A percentile compares a stretch with the other conserved stretches of the same genome.
phyloP scores from a whole-genome alignment of 2,329 filamentous ascomycete species.

The Sordariomycetes sp. region DNA sequence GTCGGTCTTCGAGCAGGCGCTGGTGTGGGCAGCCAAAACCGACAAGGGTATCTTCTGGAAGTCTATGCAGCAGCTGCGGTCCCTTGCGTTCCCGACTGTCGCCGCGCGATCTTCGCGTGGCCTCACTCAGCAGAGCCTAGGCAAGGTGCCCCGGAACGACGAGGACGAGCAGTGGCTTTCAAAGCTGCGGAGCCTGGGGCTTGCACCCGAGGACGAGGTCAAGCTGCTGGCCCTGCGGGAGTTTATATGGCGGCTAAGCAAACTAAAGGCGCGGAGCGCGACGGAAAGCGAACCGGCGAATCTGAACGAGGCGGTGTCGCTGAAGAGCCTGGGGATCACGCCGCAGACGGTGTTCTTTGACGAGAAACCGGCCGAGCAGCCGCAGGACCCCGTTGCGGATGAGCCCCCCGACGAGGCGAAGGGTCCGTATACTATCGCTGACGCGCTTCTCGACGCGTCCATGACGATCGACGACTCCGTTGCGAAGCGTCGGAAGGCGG shows the following conservation, averaged over 20 bases:
- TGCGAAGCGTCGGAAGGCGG: slow-evolving; percentile 39
- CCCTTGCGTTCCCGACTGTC: slow-evolving; percentile 47
- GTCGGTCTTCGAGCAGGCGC: slow-evolving; percentile 71
- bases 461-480: slow-evolving; percentile 69
- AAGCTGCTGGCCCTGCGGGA: slow-evolving; percentile 80
- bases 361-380: slow-evolving; percentile 48
- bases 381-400: slow-evolving; percentile 11
- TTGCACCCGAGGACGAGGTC: slow-evolving; percentile 74
- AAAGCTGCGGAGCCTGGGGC: slow-evolving; percentile 72
- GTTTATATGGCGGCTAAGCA: slow-evolving; percentile 81
- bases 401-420: slow-evolving; percentile 22
- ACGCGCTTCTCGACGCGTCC: slow-evolving; percentile 84
- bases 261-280: slow-evolving; percentile 51
- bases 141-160: slow-evolving; percentile 63
- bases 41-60: slow-evolving; percentile 87
- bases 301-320: slow-evolving; percentile 56
- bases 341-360: slow-evolving; percentile 92
- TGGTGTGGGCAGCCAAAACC: slow-evolving; percentile 74
- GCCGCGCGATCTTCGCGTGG: slow-evolving; percentile 46
- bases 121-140: slow-evolving; percentile 44
- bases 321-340: slow-evolving; percentile 67
- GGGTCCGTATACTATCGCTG: slow-evolving; percentile 66
- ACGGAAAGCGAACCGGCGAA: slow-evolving; percentile 19
- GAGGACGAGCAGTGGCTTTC: slow-evolving; percentile 93
- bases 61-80: slow-evolving; percentile 55